A percentile compares a stretch with the other conserved stretches of the same genome.
These are phyloP conservation scores for Neurospora sp. DNA, from an alignment of 495 filamentous ascomycete genomes.

Conservation along the genomic window DNA sequence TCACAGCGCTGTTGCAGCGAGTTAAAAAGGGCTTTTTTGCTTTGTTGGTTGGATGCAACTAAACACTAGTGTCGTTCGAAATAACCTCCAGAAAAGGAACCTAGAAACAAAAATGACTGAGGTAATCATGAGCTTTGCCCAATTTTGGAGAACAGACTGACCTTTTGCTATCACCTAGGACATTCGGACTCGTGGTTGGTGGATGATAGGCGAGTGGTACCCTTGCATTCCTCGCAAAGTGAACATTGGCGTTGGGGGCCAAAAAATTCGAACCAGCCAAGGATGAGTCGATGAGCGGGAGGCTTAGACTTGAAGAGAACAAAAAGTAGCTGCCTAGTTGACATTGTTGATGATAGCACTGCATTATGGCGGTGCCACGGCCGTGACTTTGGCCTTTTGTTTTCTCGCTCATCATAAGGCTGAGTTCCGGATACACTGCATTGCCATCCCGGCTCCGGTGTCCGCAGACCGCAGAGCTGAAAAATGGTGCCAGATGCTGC, in stretches of 20 bases:
- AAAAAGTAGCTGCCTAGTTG: not conserved
- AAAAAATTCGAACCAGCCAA: not conserved
- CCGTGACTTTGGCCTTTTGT: not conserved
- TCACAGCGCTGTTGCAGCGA: not conserved
- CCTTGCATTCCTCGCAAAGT: not conserved
- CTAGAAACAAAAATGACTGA: not conserved
- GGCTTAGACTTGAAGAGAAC: not conserved
- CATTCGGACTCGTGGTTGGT: not conserved
- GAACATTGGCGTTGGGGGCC: not conserved
- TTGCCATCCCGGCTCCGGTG: not conserved
- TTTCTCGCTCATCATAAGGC: not conserved
- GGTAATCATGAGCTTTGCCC: not conserved
- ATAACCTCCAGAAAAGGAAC: not conserved
- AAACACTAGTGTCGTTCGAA: not conserved
- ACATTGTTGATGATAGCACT: not conserved
- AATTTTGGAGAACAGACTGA: not conserved
- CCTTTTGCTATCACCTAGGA: not conserved
- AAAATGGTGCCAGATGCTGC: not conserved
- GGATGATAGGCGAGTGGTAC: not conserved
- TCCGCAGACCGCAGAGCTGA: not conserved
- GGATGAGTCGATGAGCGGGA: not conserved
- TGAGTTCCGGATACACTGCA: not conserved
- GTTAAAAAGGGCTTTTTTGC: not conserved
- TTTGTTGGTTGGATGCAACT: not conserved
- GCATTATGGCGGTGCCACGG: not conserved